Evolutionary conservation across 1,139 yeast species (phyloP), one percentile per base, ranked within the genome.

Genomic region (Meyerozyma carpophila): DNA sequence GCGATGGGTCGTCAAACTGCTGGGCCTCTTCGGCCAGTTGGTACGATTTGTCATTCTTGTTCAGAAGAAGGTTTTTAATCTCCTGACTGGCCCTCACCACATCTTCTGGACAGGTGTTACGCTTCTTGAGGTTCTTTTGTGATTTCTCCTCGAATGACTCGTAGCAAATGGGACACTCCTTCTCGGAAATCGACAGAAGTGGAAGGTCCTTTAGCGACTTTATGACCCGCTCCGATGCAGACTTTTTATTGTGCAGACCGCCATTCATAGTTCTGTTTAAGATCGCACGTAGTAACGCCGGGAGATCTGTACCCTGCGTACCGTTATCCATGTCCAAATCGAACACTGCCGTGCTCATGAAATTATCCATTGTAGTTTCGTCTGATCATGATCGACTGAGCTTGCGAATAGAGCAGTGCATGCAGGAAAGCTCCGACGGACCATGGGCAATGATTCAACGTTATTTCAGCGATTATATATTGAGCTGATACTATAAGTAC

Each of bases 81-180:
- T 27, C 29, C 11, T 20, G 16, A 13, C 37, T 34, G 14, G 37
- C 14, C 31, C 26, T 31, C 26, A 43, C 37, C 20, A 36, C 38
- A 11, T 28, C 8, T 9, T 31, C 29, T 27, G 29, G 29, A 7
- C 29, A 27, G 1, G 32, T 28, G 31, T 31, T 28, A 37, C 25
- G 20, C 5, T 26, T 8, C 7, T 24, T 20, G 29, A 18, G 21
- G n/a, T 28, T 10, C 11, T n/a, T 28, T 41, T 13, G 40, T 39
- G 11, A 36, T 16, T 26, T 41, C 27, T 45, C 40, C 39, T 61
- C 70, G 44, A 65, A 68, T 1, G 55, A 44, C n/a, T 71, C 76
- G 48, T 66, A 72, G 51, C 77, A 72, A 21, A 72, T 72, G 3
- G 77, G 73, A 50, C 77, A 72, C n/a, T 64, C 66, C 25, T 51